These are phyloP conservation scores for Penicillium robsamsonii DNA, from an alignment of 495 filamentous ascomycete species.

Conservation along the genomic window DNA sequence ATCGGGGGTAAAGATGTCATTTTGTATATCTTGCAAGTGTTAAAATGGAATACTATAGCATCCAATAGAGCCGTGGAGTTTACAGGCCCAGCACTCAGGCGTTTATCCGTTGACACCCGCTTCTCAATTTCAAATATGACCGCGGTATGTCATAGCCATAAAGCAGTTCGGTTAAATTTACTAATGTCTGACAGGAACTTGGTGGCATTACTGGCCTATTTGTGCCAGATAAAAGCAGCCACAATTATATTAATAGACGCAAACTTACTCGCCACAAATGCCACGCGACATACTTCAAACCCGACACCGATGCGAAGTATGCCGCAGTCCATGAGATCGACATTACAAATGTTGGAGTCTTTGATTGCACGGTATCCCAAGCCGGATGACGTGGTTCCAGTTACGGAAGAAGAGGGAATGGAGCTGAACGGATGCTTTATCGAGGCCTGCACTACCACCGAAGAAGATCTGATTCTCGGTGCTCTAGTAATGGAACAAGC, in stretches of 20 bases:
- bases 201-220: constrained; percentile 46
- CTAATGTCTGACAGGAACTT: constrained; percentile 33
- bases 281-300: constrained; percentile 31
- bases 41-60: constrained; percentile 48
- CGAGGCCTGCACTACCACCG: constrained; percentile 49
- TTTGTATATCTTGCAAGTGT: constrained; percentile 41
- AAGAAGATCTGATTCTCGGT: constrained; percentile 46
- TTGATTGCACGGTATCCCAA: constrained; percentile 41
- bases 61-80: constrained; percentile 48
- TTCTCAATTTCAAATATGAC: constrained; percentile 52
- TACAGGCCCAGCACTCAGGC: constrained; percentile 33
- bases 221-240: constrained; percentile 36
- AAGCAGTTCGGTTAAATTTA: neutral
- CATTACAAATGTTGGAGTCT: constrained; percentile 36
- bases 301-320: constrained; percentile 38
- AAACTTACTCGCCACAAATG: constrained; percentile 32
- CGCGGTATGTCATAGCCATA: constrained; percentile 24
- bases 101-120: constrained; percentile 42
- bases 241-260: constrained; percentile 34
- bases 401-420: constrained; percentile 28
- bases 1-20: constrained; percentile 50
- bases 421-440: constrained; percentile 48
- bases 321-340: constrained; percentile 37
- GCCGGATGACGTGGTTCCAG: constrained; percentile 49
- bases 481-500: constrained; percentile 40